Evolutionary conservation across 2,329 filamentous ascomycete species (phyloP), one percentile per base, ranked within the genome.

Genomic region (Sporothrix sp.): DNA sequence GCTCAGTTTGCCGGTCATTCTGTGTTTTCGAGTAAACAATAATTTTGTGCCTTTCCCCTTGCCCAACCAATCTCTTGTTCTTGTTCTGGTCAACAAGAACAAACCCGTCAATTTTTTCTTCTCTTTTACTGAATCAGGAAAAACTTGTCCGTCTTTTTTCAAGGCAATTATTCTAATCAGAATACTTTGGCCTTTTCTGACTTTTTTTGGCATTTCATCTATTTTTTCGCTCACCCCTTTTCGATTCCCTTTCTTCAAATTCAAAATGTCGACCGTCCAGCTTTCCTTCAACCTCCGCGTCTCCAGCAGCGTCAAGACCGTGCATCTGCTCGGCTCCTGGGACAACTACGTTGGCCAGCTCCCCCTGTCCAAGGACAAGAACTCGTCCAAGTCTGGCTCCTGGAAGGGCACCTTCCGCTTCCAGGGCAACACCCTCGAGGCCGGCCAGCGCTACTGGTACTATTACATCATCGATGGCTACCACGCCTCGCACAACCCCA

Each of bases 391-490:
- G 76, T 81, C 85, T 52, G 89, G 89, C 65, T 85, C 85, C 61
- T 97, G 91, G 89, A 87, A 90, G 68, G 93, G 91, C 65, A 94
- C 88, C 63, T 96, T 98, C 77, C 85, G 88, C 73, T 96, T 98
- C 74, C 86, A 93, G 72, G 85, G 84, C 66, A 72, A 81, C 56
- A 91, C 87, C 54, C 79, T 97, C 62, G 83, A 91, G 75, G 76
- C 87, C 62, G 89, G 91, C 67, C 82, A 87, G 67, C 84, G 91
- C 66, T 97, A 97, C 82, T 98, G 93, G 93, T 98, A 97, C 83
- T 98, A 98, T 82, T 98, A 96, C 79, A 96, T 97, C 82, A 93
- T 97, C 69, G 93, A 98, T 69, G 93, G 93, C 61, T 96, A 96
- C 81, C 90, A 96, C 70, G 85, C 95, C 68, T 90, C 90, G 56